phyloP scores from a whole-genome alignment of 2,329 filamentous ascomycete genomes.

The Aphanoascus verrucosus region DNA sequence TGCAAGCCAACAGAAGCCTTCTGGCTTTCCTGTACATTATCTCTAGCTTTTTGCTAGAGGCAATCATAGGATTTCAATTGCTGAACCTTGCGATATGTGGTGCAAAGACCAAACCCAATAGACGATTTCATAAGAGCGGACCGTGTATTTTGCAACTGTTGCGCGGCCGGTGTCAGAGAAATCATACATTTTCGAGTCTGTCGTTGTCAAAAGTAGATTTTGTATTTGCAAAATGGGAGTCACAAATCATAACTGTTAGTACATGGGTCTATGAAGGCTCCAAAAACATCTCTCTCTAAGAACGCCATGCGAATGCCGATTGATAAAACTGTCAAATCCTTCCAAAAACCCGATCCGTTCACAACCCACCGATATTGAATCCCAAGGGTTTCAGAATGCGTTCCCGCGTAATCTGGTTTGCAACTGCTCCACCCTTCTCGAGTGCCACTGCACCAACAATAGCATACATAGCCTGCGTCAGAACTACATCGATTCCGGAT shows the following conservation, averaged over 20 bases:
- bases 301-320: constrained; percentile 18
- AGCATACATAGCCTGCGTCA: constrained; percentile 69
- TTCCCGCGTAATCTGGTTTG: constrained; percentile 63
- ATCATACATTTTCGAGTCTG: constrained; percentile 49
- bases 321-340: neutral
- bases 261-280: constrained; percentile 11
- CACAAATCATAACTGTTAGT: constrained; percentile 11
- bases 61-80: constrained; percentile 47
- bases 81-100: constrained; percentile 53
- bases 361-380: constrained; percentile 24
- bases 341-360: neutral
- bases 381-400: constrained; percentile 53
- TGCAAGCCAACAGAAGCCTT: constrained; percentile 54
- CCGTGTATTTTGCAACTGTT: constrained; percentile 53
- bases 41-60: constrained; percentile 58
- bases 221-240: constrained; percentile 3
- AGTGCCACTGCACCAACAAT: constrained; percentile 83
- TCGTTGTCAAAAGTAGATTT: neutral
- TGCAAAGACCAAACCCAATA: constrained; percentile 43
- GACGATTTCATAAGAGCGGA: constrained; percentile 62
- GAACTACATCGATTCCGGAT: constrained; percentile 64
- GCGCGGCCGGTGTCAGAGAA: constrained; percentile 77
- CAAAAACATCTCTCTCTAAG: constrained; percentile 5
- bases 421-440: constrained; percentile 70
- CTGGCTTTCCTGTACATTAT: constrained; percentile 39